Evolutionary conservation across 2,329 filamentous ascomycete species (phyloP), one percentile per base, ranked within the genome.

Genomic region (Nemania sp.): DNA sequence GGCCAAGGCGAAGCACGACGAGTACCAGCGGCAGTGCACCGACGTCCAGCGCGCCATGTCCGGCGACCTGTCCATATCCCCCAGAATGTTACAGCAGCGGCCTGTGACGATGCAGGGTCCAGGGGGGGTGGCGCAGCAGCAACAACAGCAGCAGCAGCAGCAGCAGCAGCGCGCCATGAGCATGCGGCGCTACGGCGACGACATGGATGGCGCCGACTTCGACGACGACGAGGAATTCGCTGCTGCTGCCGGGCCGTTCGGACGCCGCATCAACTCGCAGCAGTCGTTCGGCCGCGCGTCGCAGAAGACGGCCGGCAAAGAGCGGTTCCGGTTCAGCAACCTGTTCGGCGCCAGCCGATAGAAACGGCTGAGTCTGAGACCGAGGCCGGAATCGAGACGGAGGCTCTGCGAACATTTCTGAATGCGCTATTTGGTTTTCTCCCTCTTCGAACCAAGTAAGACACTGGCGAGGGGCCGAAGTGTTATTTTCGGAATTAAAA

Each of bases 1-100:
- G 21, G 76, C 77, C 54, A 79, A 79, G 68, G 48, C 65, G 60
- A 79, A 79, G 71, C 77, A 79, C 54, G 78, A 80, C 59, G 77
- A 80, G 57, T 80, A 80, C 60, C 69, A 70, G 47, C 72, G 76
- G 5, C 78, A 79, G 68, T 75, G 79, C 57, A 62, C 66, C 12
- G 76, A 80, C 39, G 78, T 80, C 49, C 76, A 77, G 65, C 69
- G 74, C 45, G 78, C 78, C 0, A 71, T 80, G 65, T 69, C 77
- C 0, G 78, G 78, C 0, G 77, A 79, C n/a, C 64, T 74, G 35
- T 62, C 67, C 17, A 56, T 65, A 54, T 63, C 62, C n/a, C 60
- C 65, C 18, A 46, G 64, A 35, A 64, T 65, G 43, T 49, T 50
- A 12, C 58, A 55, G 42, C 55, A 60, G 53, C 60, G 62, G 18